Conservation (phyloP, 2,329 filamentous ascomycete genomes). For the Exserohilum rostratum region DNA sequence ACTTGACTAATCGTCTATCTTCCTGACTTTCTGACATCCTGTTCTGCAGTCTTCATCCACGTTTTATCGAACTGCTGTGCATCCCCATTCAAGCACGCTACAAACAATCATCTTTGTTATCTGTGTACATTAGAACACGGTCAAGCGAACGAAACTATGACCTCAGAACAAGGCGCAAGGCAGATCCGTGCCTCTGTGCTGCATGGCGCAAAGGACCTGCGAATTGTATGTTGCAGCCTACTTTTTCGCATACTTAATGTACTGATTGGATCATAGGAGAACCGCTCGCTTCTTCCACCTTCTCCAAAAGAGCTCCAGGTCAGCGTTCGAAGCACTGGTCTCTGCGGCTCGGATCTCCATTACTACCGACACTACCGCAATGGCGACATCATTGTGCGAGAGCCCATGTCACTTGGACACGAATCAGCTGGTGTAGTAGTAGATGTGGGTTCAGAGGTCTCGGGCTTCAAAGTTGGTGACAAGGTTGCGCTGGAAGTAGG, state of each 20-base stretch:
- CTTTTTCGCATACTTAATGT: not conserved
- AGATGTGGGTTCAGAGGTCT: conserved; percentile 69
- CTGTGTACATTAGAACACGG: not conserved
- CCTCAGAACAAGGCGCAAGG: conserved; percentile 34
- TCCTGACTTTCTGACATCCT: not conserved
- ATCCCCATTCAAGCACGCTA: not conserved
- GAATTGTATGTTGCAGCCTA: conserved; percentile 55
- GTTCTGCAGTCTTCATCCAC: not conserved
- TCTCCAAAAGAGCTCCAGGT: conserved; percentile 65
- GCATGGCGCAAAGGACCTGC: conserved; percentile 65
- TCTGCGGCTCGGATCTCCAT: conserved; percentile 76
- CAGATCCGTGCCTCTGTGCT: conserved; percentile 61
- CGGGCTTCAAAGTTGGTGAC: conserved; percentile 72
- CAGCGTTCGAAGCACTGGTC: conserved; percentile 68
- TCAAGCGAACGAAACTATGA: conserved; percentile 18
- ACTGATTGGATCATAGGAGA: conserved; percentile 54
- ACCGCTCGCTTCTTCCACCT: conserved; percentile 56
- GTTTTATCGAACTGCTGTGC: not conserved
- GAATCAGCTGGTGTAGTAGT: conserved; percentile 81
- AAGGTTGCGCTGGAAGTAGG: conserved; percentile 93
- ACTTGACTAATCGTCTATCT: conserved; percentile 3
- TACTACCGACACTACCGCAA: conserved; percentile 90
- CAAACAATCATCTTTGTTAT: not conserved
- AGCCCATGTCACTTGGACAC: conserved; percentile 81
- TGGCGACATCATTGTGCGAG: conserved; percentile 80